Evolutionary conservation across 2,329 filamentous ascomycete species (phyloP).

Genomic region (Phialocephala sp.): DNA sequence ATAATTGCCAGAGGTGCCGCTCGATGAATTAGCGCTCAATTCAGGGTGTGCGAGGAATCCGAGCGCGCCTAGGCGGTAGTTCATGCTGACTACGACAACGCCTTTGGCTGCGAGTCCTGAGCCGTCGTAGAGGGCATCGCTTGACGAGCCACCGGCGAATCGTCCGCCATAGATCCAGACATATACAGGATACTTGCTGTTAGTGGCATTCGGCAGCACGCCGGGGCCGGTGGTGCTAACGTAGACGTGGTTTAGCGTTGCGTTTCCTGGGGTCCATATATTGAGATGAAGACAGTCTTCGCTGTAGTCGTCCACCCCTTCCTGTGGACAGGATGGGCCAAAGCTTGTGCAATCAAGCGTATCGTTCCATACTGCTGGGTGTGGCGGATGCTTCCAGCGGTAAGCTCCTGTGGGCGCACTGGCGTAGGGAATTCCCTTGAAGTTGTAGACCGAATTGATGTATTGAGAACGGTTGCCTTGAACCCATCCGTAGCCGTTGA

Average conservation of each 20-base stretch:
- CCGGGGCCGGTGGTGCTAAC: constrained; percentile 23
- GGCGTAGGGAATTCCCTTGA: constrained; percentile 26
- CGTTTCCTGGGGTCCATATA: constrained; percentile 37
- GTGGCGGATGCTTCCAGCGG: constrained; percentile 23
- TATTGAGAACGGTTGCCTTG: constrained; percentile 20
- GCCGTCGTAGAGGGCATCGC: constrained; percentile 49
- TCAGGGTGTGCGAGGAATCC: constrained; percentile 38
- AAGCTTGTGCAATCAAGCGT: constrained; percentile 22
- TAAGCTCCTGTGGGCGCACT: constrained; percentile 17
- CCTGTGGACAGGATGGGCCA: constrained; percentile 24
- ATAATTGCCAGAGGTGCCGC: constrained; percentile 60
- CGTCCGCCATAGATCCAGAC: constrained; percentile 52
- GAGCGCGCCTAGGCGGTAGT: constrained; percentile 49
- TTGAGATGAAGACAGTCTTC: constrained; percentile 47
- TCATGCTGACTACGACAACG: constrained; percentile 51
- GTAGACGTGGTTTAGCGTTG: constrained; percentile 10
- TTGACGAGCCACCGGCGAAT: constrained; percentile 46
- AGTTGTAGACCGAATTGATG: constrained; percentile 17
- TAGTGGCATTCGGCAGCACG: constrained; percentile 24
- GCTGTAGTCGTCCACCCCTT: constrained; percentile 25
- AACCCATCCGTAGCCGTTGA: background rate
- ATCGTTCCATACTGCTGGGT: constrained; percentile 16
- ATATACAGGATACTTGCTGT: constrained; percentile 46
- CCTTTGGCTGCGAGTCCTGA: constrained; percentile 49
- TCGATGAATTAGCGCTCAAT: constrained; percentile 23